Evolutionary conservation across 2,329 filamentous ascomycete species (phyloP).

Genomic region (Ophioceras dolichostomum): DNA sequence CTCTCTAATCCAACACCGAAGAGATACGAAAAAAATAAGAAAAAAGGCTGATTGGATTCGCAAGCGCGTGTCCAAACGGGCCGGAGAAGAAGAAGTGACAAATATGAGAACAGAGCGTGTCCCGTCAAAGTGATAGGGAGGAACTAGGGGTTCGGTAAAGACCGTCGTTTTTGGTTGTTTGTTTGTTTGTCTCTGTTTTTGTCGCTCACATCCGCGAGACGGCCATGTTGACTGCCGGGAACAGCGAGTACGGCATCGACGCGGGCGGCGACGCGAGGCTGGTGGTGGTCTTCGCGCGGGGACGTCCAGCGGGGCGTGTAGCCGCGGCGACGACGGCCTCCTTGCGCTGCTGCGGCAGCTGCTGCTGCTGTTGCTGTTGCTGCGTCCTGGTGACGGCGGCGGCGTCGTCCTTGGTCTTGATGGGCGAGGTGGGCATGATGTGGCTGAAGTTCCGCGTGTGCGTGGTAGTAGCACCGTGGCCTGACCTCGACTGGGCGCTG

Average conservation of each 20-base stretch:
- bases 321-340: constrained; percentile 3
- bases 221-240: not conserved
- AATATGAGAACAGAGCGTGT: too few relatives aligned
- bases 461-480: too few relatives aligned
- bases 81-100: too few relatives aligned
- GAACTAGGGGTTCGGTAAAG: too few relatives aligned
- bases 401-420: not conserved
- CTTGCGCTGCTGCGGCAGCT: not conserved
- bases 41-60: not conserved
- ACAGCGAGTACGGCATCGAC: not conserved
- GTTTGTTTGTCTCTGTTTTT: too few relatives aligned
- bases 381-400: not conserved
- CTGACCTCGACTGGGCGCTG: too few relatives aligned
- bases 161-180: too few relatives aligned
- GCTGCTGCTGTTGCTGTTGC: not conserved
- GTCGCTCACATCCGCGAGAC: constrained; percentile 2
- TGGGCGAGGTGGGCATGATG: not conserved
- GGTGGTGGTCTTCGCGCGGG: constrained; percentile 10
- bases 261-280: constrained; percentile 6
- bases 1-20: too few relatives aligned
- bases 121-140: too few relatives aligned
- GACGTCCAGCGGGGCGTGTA: constrained; percentile 1
- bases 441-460: constrained; percentile 4
- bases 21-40: not conserved
- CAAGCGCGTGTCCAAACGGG: too few relatives aligned